Base-by-base conservation (phyloP, 2,329 filamentous ascomycete species). In the Setomelanomma holmii region DNA sequence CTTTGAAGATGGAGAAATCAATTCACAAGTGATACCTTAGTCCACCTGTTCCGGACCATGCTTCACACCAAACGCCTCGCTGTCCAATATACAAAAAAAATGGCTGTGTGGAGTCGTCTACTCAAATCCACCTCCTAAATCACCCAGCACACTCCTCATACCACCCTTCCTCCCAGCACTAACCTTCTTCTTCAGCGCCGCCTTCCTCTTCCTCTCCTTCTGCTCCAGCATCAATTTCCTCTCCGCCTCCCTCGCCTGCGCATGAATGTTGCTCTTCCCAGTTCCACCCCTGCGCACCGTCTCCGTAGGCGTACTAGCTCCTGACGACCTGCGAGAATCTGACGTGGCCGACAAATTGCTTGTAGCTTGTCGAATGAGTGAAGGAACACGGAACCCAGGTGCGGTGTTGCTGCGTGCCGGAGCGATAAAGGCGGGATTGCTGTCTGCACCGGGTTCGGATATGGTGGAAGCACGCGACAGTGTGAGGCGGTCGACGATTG, bases 291-390 rank as follows among this genome's bases (percentile, higher is more conserved):
- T 76, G 55, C 78, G 73, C 11, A 80, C 71, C 3, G 62, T 59
- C 50, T 74, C 73, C 40, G 59, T 52, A 1, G 58, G 51, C 14
- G 67, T 65, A 16, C 45, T 60, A 20, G 51, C 36, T 2, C 58
- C 72, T 7, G 70, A 79, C 59, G 48, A 77, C 66, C 58, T 72
- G 12, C 40, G 46, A 22, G 46, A 49, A 50, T 60, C 71, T 5
- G 64, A 64, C 23, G 64, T 61, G 3, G 61, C 58, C n/a, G 71
- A 73, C 11, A 74, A 34, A 50, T 73, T 77, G 23, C 87, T 88
- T 0, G 90, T 93, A 4, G 89, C 89, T 23, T 89, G 84, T 21
- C 90, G 84, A 16, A 95, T 81, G 17, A 95, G 80, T 0, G 84
- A 82, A 0, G 90, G 90, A 1, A 90, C 84, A 63, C 85, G 87